Conservation (phyloP, 2,329 filamentous ascomycete species). For the Talaromyces albobiverticillius region DNA sequence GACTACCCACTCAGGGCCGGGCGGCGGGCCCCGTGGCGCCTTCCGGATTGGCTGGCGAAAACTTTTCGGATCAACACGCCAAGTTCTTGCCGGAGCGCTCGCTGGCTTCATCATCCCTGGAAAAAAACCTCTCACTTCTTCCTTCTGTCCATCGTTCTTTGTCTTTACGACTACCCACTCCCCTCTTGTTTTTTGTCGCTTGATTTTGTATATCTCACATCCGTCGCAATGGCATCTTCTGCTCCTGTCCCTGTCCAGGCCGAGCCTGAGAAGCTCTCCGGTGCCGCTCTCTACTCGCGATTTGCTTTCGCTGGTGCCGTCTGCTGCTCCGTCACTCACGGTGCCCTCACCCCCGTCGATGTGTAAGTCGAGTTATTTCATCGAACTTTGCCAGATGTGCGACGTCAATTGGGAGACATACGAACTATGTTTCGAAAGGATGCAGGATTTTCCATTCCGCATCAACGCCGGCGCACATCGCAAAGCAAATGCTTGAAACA, state of each 20-base stretch:
- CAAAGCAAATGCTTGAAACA: not conserved
- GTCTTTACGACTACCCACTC: slow-evolving; percentile 3
- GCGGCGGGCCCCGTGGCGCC: no score
- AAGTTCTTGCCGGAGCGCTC: no score
- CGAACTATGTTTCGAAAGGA: no score
- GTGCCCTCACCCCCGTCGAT: slow-evolving; percentile 94
- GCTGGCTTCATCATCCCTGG: not conserved
- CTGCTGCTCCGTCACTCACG: slow-evolving; percentile 98
- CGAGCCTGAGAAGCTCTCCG: slow-evolving; percentile 56
- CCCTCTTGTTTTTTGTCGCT: slow-evolving; percentile 10
- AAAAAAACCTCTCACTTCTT: not conserved
- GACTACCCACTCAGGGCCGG: no score
- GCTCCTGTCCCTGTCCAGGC: slow-evolving; percentile 22
- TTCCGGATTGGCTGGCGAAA: no score
- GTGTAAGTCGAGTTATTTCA: slow-evolving; percentile 68
- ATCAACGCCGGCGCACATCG: not conserved
- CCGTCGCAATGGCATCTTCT: slow-evolving; percentile 21
- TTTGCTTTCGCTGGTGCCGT: slow-evolving; percentile 96
- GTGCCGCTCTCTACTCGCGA: slow-evolving; percentile 79
- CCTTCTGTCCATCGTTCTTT: not conserved
- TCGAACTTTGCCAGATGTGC: not conserved
- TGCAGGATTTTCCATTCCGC: not conserved
- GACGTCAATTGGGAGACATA: not conserved
- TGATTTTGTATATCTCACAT: slow-evolving; percentile 12
- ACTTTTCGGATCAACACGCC: no score